Conservation (phyloP, 495 filamentous ascomycete genomes). For the Penicillium bialowiezense region DNA sequence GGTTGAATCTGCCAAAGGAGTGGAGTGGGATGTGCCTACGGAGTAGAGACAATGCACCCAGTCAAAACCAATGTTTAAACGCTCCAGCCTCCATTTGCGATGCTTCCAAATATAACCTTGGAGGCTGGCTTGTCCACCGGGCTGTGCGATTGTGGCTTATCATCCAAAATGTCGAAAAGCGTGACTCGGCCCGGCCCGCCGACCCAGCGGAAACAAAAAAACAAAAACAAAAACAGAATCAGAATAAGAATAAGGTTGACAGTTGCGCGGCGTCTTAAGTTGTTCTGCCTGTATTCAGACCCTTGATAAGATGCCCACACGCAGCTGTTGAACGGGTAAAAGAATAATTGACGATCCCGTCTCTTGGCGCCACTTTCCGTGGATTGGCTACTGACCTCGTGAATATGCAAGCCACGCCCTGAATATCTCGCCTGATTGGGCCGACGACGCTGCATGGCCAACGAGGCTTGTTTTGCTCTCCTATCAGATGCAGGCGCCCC, state of each 20-base stretch:
- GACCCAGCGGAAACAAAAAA: too few species aligned
- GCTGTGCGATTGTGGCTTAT: too few species aligned
- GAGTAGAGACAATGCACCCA: background rate
- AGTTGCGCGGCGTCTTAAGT: too few species aligned
- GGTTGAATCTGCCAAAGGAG: slow-evolving; percentile 42
- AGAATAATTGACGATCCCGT: background rate
- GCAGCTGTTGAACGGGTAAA: background rate
- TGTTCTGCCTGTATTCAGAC: too few species aligned
- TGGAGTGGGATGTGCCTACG: background rate
- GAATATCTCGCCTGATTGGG: background rate
- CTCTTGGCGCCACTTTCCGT: background rate
- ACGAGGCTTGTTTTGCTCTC: background rate
- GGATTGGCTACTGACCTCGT: background rate
- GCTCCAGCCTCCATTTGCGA: too few species aligned
- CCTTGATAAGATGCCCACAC: too few species aligned
- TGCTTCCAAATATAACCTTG: too few species aligned
- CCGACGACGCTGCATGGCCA: background rate
- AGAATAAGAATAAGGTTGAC: too few species aligned
- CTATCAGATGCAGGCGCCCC: background rate
- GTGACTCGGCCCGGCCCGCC: too few species aligned
- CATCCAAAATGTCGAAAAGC: background rate
- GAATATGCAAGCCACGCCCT: slow-evolving; percentile 3
- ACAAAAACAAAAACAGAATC: too few species aligned
- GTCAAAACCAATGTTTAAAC: too few species aligned
- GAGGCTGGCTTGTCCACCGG: background rate